A percentile compares a stretch with the other conserved stretches of the same genome.
Evolutionary conservation across 2,329 filamentous ascomycete genomes (phyloP).

Genomic region (Trichophyton simii): DNA sequence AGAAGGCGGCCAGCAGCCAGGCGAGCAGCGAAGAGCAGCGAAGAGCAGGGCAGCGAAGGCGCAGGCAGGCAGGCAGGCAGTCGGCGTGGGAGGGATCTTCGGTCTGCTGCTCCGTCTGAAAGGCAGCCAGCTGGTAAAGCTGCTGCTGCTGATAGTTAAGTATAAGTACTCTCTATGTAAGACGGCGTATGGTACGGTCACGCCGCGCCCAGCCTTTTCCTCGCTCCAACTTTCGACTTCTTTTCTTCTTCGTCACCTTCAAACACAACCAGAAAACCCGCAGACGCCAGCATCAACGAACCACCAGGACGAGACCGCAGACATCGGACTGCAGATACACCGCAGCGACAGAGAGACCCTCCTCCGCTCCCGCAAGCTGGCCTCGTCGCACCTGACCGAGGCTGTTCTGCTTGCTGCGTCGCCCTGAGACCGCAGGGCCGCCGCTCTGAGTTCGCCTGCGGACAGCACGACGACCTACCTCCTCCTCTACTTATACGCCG

Average conservation of each 20-base stretch:
- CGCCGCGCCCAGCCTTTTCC: background rate
- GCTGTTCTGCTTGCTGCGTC: slow-evolving; percentile 1
- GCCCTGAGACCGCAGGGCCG: slow-evolving; percentile 1
- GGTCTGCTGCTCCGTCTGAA: background rate
- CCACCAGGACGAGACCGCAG: background rate
- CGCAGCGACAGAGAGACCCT: background rate
- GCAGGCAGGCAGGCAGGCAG: no score
- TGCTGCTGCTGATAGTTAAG: no score
- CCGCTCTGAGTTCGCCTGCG: background rate
- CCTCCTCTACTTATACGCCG: no score
- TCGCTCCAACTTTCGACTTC: slow-evolving; percentile 1
- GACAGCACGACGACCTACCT: no score
- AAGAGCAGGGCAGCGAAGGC: no score
- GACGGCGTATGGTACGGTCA: background rate
- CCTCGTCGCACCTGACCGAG: background rate
- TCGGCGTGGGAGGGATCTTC: background rate
- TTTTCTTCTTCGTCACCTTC: slow-evolving; percentile 3
- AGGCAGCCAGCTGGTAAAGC: background rate
- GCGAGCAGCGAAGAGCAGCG: no score
- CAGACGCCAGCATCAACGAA: background rate
- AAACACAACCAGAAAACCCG: background rate
- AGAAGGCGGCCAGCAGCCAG: no score
- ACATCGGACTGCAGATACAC: background rate
- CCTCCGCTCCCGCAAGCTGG: background rate
- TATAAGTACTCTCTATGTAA: no score